These are phyloP conservation scores for Hyaloraphidium curvatum DNA, from an alignment of 192 early-diverging fungal species.

Conservation along the genomic window DNA sequence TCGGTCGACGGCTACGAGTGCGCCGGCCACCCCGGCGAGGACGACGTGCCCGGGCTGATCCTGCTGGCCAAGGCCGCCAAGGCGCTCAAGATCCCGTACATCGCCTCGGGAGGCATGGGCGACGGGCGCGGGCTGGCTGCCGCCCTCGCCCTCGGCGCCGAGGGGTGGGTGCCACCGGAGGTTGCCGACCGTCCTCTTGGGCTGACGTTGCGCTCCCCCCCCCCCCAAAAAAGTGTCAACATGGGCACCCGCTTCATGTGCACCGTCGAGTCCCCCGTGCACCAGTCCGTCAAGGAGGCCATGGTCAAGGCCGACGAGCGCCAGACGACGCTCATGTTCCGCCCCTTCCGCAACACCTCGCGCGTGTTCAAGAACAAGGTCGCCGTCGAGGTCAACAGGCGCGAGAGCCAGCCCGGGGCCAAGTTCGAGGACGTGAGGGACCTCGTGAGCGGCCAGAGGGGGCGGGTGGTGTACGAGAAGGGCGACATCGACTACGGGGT, in stretches of 20 bases:
- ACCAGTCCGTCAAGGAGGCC: constrained; percentile 50
- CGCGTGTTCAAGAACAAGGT: constrained; percentile 55
- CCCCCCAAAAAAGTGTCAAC: constrained; percentile 49
- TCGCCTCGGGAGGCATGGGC: constrained; percentile 61
- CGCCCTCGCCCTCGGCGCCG: constrained; percentile 28
- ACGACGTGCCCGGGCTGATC: constrained; percentile 52
- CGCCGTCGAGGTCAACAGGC: constrained; percentile 40
- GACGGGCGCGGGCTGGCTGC: constrained; percentile 57
- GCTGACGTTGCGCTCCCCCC: neutral
- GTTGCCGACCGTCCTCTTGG: neutral
- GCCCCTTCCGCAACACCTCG: constrained; percentile 56
- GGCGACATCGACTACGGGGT: constrained; percentile 34
- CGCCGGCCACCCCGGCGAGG: constrained; percentile 68
- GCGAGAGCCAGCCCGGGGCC: constrained; percentile 43
- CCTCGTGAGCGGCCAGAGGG: constrained; percentile 41
- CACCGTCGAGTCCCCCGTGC: constrained; percentile 49
- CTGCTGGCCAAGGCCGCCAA: constrained; percentile 51
- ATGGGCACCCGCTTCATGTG: constrained; percentile 81
- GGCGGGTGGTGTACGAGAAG: constrained; percentile 31
- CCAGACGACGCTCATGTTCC: constrained; percentile 30
- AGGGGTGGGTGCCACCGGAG: constrained; percentile 6
- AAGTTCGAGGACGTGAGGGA: constrained; percentile 47
- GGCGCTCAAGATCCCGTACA: constrained; percentile 43
- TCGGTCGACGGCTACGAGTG: constrained; percentile 72
- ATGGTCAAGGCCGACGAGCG: constrained; percentile 49